Evolutionary conservation across 2,329 filamentous ascomycete species (phyloP).

Genomic region (Macrophomina phaseolina): DNA sequence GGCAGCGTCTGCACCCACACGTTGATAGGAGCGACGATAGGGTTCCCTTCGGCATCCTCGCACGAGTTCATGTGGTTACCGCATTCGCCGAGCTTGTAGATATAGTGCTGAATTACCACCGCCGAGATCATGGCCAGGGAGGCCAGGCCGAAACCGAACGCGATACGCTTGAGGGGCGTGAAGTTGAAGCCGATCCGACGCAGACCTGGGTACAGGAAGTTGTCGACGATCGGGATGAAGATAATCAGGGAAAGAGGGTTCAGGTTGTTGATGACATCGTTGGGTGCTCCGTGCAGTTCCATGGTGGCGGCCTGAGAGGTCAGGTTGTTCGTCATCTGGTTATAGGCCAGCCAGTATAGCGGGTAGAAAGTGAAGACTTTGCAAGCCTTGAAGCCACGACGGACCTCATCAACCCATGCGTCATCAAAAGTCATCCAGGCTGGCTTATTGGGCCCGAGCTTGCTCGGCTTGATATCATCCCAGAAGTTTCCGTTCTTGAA

Average conservation of each 20-base stretch:
- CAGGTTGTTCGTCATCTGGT: constrained; percentile 62
- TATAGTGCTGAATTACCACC: constrained; percentile 61
- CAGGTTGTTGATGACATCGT: constrained; percentile 62
- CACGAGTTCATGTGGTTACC: constrained; percentile 62
- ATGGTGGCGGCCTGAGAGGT: constrained; percentile 62
- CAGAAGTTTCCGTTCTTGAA: constrained; percentile 66
- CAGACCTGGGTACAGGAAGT: constrained; percentile 58
- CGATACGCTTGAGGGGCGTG: constrained; percentile 61
- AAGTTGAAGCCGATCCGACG: constrained; percentile 56
- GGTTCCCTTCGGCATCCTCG: constrained; percentile 41
- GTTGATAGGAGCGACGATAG: constrained; percentile 63
- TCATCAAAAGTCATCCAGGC: constrained; percentile 84
- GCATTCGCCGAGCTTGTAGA: constrained; percentile 69
- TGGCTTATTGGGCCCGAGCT: constrained; percentile 63
- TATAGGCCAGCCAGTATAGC: constrained; percentile 55
- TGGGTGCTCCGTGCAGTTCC: constrained; percentile 59
- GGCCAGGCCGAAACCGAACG: constrained; percentile 56
- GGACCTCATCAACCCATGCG: constrained; percentile 71
- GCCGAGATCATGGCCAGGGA: constrained; percentile 57
- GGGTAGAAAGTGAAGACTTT: constrained; percentile 61
- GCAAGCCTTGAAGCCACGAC: constrained; percentile 46
- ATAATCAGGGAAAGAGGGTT: constrained; percentile 61
- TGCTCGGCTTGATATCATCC: constrained; percentile 71
- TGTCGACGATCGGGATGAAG: constrained; percentile 61
- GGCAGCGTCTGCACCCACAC: constrained; percentile 62